Base-by-base conservation (phyloP, 345 rosid species). In the Rhodamnia rubescens region DNA sequence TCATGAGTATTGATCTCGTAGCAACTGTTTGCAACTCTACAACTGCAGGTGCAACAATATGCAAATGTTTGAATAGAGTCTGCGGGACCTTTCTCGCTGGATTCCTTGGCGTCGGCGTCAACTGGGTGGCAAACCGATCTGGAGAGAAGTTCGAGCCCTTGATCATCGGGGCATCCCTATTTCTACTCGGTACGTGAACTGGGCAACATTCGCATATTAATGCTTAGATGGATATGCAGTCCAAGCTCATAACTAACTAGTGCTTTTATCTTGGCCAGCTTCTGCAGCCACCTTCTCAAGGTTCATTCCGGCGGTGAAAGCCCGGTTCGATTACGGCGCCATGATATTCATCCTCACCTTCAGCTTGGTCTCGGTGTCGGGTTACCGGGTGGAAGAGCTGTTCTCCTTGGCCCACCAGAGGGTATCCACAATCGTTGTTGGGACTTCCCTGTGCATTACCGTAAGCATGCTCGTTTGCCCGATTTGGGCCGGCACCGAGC, bases 401-500 rank as follows among this genome's bases (percentile, higher is more conserved):
- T 61, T 92, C 14, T 92, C 87, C 10, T 1, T 96, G 85, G 98
- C 97, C 84, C 89, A 88, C 29, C 86, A 90, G 61, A 94, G 98
- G 88, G 20, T 91, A 49, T 91, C 94, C 55, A 93, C 98, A 10
- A 87, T 95, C 27, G 90, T 87, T 7, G 88, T 92, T 20, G 97
- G 98, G 59, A 87, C 93, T 75, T 86, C 96, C 84, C 69, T 94
- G 12, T 94, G 96, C 92, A 89, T 95, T 53, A 58, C 91, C 82
- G 88, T 91, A 29, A 91, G 92, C 92, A 91, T 91, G 88, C 75
- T 93, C 53, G 83, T 92, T 82, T 95, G 90, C 82, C 98, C 97
- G 75, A 90, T 93, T 16, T 96, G 98, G 98, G 98, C 96, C 11
- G 98, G 98, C 24, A 61, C 83, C 36, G 94, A 96, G 88, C 98